Base-by-base conservation (phyloP, 2,329 filamentous ascomycete species). In the Cladosporium sp. region DNA sequence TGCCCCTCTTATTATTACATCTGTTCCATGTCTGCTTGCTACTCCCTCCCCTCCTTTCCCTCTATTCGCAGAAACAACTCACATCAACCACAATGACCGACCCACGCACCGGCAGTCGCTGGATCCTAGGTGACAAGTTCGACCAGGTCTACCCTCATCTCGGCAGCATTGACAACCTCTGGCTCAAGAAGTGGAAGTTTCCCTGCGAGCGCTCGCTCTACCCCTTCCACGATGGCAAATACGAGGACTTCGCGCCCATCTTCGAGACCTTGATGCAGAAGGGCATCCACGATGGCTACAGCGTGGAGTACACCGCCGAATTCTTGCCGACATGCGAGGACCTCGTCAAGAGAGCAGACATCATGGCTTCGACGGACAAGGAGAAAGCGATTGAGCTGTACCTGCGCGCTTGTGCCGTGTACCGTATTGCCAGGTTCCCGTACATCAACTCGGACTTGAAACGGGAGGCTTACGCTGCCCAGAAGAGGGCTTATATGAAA, bases 81-180 rank as follows among this genome's bases (percentile, higher is more conserved):
- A 11, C 18, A 30, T 21, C 21, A 34, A 21, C n/a, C 30, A 34
- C 28, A 18, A 72, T 71, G 71, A 72, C 70, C 28, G 74, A 76
- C 66, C 74, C 75, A 58, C 75, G 74, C 7, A 76, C 75, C 5
- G 73, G 73, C 66, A 73, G 71, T 59, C 67, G 69, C 59, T 78
- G 76, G 76, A 76, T 78, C 36, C 77, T 84, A 44, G 82, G 81
- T 68, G 79, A 83, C 64, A 80, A 80, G 62, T 82, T 84, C 70
- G 74, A 82, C 65, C 78, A 80, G 36, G 74, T 80, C 55, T 81
- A 82, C 55, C 82, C 86, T 24, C 87, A 89, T 73, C 85, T 88
- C 70, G 80, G 82, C 38, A 85, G 84, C 28, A 87, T 89, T 70
- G 80, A 85, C 73, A 83, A 84, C 11, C 79, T 91, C 36, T 78